These are phyloP conservation scores for Botrytis galanthina DNA, from an alignment of 2,329 filamentous ascomycete genomes.

Conservation along the genomic window DNA sequence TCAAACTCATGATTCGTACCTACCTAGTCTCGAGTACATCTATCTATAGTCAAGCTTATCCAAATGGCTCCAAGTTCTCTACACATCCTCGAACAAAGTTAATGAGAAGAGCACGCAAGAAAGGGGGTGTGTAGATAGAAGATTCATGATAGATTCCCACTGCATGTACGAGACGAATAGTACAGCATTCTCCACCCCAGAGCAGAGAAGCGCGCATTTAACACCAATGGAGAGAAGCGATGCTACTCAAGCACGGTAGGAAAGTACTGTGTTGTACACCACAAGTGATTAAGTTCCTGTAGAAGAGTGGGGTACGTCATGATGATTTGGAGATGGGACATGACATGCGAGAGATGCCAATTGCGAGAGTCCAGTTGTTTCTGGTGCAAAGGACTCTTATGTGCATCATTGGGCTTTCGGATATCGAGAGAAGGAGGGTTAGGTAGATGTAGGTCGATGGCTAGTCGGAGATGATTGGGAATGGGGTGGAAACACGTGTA, in stretches of 20 bases:
- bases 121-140: slow-evolving; percentile 16
- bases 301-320: slow-evolving; percentile 9
- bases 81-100: not conserved
- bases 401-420: slow-evolving; percentile 17
- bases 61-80: not conserved
- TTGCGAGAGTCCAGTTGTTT: slow-evolving; percentile 18
- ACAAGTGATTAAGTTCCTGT: slow-evolving; percentile 4
- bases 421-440: not conserved
- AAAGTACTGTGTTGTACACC: slow-evolving; percentile 11
- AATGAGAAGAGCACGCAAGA: not conserved
- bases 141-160: not conserved
- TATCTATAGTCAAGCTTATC: not conserved
- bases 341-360: slow-evolving; percentile 2
- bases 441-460: slow-evolving; percentile 8
- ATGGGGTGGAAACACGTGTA: slow-evolving; percentile 11
- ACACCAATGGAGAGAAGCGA: slow-evolving; percentile 7
- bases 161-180: not conserved
- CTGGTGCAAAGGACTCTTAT: not conserved
- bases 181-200: slow-evolving; percentile 4
- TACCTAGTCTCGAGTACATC: slow-evolving; percentile 7
- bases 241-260: not conserved
- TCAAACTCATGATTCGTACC: not conserved
- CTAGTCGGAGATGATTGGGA: not conserved
- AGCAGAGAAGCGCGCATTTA: slow-evolving; percentile 8
- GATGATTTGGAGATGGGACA: slow-evolving; percentile 4